Base-by-base conservation (phyloP, 192 early-diverging fungal genomes). In the Backusella tuberculispora region DNA sequence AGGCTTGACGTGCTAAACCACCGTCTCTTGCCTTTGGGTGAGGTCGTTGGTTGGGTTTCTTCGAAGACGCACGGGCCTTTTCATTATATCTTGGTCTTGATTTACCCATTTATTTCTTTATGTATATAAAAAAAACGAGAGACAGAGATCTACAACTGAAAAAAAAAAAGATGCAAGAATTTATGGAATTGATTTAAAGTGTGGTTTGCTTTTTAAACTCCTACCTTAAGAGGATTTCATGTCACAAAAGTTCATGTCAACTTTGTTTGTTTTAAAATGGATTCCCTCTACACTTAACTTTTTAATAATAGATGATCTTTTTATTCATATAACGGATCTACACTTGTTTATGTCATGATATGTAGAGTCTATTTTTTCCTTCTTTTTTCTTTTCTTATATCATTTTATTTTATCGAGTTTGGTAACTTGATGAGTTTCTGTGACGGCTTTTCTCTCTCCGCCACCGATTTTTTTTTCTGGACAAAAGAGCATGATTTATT, bases 81-180 rank as follows among this genome's bases (percentile, higher is more conserved):
- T 86, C 84, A 66, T 88, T 88, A 50, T 83, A 88, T 40, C 87
- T 81, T 73, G 87, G 83, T 63, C 85, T 73, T 24, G 80, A 73
- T 83, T 83, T 81, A 65, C 87, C 87, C 87, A 88, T 88, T 43
- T 40, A 6, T 42, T 5, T 17, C 2, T 46, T 21, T 29, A 40
- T 21, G 37, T 65, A 21, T 40, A 66, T 17, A 14, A 45, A 9
- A 48, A 60, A 2, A 44, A 43, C 43, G 24, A n/a, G 40, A 19
- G 8, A 19, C 17, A 10, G 3, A 40, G 63, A 65, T 40, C 37
- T 65, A 38, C 14, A 34, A 34, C 5, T 26, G 5, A 69, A 46
- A 47, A 34, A 69, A 46, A 69, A 66, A 66, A 38, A n/a, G 17
- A 53, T 21, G 21, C n/a, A 53, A 53, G 19, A 2, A 34, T 34